phyloP scores from a whole-genome alignment of 495 filamentous ascomycete species.

The Emericellopsis terricola region DNA sequence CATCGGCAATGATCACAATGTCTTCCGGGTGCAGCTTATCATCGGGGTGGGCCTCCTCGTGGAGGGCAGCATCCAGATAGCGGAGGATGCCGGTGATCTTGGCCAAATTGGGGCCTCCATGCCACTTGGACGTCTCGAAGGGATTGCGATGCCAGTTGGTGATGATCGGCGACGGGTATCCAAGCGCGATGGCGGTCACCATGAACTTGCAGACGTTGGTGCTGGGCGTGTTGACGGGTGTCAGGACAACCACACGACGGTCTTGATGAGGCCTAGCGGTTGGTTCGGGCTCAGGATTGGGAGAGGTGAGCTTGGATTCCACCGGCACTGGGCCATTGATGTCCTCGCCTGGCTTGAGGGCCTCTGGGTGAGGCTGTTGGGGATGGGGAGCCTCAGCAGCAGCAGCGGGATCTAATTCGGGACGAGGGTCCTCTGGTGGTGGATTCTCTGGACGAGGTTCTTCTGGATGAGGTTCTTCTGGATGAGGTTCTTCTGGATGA shows the following conservation, averaged over 20 bases:
- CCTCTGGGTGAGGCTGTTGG: too few species aligned
- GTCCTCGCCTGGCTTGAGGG: too few species aligned
- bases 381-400: too few species aligned
- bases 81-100: background rate
- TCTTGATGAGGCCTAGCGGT: too few species aligned
- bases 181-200: background rate
- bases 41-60: background rate
- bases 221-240: background rate
- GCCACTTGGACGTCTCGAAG: background rate
- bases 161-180: conserved; percentile 1
- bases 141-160: background rate
- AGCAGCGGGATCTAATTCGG: too few species aligned
- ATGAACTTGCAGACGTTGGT: background rate
- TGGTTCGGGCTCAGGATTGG: too few species aligned
- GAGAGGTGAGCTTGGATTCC: too few species aligned
- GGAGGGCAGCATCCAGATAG: background rate
- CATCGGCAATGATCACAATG: conserved; percentile 4
- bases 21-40: background rate
- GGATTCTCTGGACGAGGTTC: too few species aligned
- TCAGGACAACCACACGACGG: background rate
- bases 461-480: too few species aligned
- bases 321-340: too few species aligned
- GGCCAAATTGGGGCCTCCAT: conserved; percentile 2
- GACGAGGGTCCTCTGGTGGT: too few species aligned
- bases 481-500: too few species aligned